A percentile compares a stretch with the other conserved stretches of the same genome.
Conservation (phyloP, 2,329 filamentous ascomycete genomes). For the Nigrograna mackinnonii region DNA sequence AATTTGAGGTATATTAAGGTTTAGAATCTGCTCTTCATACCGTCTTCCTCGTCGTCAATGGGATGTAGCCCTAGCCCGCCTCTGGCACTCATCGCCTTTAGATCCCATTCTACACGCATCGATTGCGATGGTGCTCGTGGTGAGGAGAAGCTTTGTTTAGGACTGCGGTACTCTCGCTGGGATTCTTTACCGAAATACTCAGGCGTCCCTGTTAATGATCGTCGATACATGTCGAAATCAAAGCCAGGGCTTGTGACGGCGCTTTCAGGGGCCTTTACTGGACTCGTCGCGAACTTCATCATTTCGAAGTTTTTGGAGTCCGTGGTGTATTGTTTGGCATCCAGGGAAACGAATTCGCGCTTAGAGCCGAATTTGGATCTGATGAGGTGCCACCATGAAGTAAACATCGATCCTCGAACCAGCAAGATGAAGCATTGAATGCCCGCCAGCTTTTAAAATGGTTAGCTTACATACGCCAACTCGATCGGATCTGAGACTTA, state of each 20-base stretch:
- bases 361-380: conserved; percentile 54
- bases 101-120: conserved; percentile 38
- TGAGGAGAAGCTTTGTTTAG: conserved; percentile 45
- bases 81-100: conserved; percentile 39
- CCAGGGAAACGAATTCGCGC: conserved; percentile 86
- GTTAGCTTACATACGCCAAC: conserved; percentile 5
- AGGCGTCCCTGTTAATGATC: conserved; percentile 26
- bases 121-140: conserved; percentile 39
- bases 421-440: conserved; percentile 84
- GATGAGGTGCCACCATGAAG: conserved; percentile 76
- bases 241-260: conserved; percentile 27
- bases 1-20: conserved; percentile 5
- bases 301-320: conserved; percentile 39
- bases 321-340: conserved; percentile 59
- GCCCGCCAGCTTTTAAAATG: conserved; percentile 62
- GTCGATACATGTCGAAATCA: conserved; percentile 24
- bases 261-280: conserved; percentile 27
- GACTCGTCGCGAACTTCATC: conserved; percentile 26
- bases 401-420: conserved; percentile 81
- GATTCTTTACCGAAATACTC: conserved; percentile 40
- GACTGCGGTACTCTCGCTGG: conserved; percentile 43
- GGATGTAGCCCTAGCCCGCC: conserved; percentile 45
- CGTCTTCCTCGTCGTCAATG: conserved; percentile 18
- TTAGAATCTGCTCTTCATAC: conserved; percentile 33
- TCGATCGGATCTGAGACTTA: conserved; percentile 50